Conservation (phyloP, 371 early-diverging fungal species). For the Chytridium lagenaria region DNA sequence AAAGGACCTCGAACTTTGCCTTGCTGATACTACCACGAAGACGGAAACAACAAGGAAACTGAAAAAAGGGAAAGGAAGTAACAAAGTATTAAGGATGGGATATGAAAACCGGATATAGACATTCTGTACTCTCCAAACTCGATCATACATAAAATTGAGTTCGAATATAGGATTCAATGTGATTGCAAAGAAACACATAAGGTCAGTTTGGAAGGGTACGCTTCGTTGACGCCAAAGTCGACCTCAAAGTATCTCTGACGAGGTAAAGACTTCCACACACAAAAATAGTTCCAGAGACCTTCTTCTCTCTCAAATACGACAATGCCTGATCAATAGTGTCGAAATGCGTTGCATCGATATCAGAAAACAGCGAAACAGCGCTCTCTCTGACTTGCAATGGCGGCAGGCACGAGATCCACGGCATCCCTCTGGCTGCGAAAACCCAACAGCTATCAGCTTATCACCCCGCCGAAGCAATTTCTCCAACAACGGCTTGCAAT, state of each 20-base stretch:
- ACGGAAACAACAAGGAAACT: no score
- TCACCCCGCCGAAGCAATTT: conserved; percentile 64
- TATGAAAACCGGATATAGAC: no score
- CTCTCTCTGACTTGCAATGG: neutral
- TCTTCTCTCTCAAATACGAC: conserved; percentile 6
- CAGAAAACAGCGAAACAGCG: conserved; percentile 30
- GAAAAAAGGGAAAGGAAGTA: no score
- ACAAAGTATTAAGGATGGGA: no score
- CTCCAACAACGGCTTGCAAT: conserved; percentile 62
- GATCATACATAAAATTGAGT: no score
- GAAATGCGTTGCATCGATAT: conserved; percentile 40
- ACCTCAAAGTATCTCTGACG: conserved; percentile 65
- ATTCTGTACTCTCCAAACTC: no score
- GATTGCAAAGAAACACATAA: no score
- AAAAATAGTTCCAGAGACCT: conserved; percentile 54
- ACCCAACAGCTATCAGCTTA: conserved; percentile 69
- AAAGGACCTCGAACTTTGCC: no score
- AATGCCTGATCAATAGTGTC: conserved; percentile 24
- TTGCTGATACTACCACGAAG: no score
- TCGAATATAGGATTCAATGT: no score
- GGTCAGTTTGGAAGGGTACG: no score
- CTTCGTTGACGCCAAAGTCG: no score
- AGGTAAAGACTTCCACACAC: conserved; percentile 87
- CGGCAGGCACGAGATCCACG: conserved; percentile 67
- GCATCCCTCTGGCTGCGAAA: conserved; percentile 85